A percentile compares a stretch with the other conserved stretches of the same genome.
Conservation (phyloP, 148 eudicot species). For the Nepenthes mirabilis region DNA sequence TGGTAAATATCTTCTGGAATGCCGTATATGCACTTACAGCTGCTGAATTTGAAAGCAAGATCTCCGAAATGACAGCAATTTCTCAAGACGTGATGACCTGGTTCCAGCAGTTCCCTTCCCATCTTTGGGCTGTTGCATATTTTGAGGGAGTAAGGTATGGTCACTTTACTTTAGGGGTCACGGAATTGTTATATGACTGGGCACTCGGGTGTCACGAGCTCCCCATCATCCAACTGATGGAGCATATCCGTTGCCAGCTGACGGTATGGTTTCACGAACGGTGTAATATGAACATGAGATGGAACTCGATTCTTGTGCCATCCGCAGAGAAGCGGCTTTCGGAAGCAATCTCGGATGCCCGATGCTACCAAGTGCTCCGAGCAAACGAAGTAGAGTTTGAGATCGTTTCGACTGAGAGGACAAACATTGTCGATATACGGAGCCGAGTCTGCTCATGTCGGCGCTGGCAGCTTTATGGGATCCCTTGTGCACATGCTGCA, state of each 20-base stretch:
- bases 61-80: conserved; percentile 79
- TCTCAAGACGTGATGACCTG: conserved; percentile 61
- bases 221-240: conserved; percentile 93
- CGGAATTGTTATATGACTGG: conserved; percentile 79
- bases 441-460: conserved; percentile 76
- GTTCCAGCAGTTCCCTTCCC: conserved; percentile 75
- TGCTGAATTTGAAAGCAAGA: conserved; percentile 68
- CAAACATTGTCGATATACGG: conserved; percentile 87
- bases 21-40: conserved; percentile 89
- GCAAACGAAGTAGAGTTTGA: conserved; percentile 98
- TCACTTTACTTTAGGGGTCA: conserved; percentile 68
- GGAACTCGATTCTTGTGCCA: conserved; percentile 74
- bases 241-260: conserved; percentile 66
- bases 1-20: conserved; percentile 95
- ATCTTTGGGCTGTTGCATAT: conserved; percentile 89
- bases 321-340: conserved; percentile 74
- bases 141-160: conserved; percentile 94
- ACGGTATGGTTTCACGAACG: conserved; percentile 63
- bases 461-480: conserved; percentile 90
- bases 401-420: conserved; percentile 90
- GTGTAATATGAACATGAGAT: conserved; percentile 37
- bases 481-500: conserved; percentile 95
- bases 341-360: conserved; percentile 83
- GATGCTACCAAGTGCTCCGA: conserved; percentile 87
- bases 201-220: conserved; percentile 92